These are phyloP conservation scores for Nicotiana obtusifolia DNA, from an alignment of 257 asterid species.

Conservation along the genomic window DNA sequence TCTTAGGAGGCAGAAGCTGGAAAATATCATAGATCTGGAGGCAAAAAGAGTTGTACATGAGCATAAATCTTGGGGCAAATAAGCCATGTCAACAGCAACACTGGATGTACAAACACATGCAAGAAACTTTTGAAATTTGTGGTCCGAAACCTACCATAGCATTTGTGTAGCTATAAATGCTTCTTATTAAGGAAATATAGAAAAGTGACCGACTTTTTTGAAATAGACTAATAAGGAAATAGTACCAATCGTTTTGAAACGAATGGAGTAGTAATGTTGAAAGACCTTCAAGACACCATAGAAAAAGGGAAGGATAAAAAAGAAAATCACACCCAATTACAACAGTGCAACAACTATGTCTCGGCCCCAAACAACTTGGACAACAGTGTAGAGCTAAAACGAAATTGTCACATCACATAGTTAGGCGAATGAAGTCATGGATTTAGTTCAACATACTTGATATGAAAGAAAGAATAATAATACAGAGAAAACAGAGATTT, in stretches of 20 bases:
- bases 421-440: not conserved
- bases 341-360: too few species aligned
- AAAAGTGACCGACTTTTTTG: too few species aligned
- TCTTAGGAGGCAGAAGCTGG: constrained; percentile 18
- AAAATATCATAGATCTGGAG: constrained; percentile 17
- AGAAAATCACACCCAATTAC: not conserved
- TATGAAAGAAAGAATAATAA: not conserved
- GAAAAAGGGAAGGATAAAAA: not conserved
- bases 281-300: not conserved
- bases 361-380: not conserved
- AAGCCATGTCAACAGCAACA: not conserved
- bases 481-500: not conserved
- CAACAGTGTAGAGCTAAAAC: not conserved
- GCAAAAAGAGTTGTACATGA: not conserved
- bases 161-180: too few species aligned
- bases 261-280: not conserved
- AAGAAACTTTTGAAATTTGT: not conserved
- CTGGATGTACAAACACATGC: not conserved
- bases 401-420: not conserved
- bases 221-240: too few species aligned
- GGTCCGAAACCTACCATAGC: too few species aligned
- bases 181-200: too few species aligned
- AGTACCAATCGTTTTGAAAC: too few species aligned
- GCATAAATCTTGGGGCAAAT: not conserved
- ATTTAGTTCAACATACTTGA: not conserved